Conservation (phyloP, 768 basidiomycete genomes). For the Termitomyces sp. region DNA sequence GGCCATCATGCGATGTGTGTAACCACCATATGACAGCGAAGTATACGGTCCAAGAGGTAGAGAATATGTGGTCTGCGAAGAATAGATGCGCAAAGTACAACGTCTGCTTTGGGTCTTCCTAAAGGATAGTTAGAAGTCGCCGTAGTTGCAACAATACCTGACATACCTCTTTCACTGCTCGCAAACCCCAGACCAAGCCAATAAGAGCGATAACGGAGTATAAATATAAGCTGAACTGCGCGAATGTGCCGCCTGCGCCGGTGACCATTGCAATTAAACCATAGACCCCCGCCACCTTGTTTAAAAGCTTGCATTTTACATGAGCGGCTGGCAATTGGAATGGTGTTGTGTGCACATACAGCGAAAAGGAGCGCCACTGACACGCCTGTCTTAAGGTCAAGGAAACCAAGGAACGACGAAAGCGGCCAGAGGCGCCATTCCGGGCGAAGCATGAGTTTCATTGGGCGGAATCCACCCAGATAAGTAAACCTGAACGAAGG, state of each 20-base stretch:
- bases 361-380: conserved; percentile 86
- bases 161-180: conserved; percentile 79
- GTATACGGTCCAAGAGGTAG: conserved; percentile 87
- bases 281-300: conserved; percentile 98
- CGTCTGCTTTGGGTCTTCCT: conserved; percentile 87
- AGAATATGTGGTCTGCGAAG: conserved; percentile 86
- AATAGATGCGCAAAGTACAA: conserved; percentile 91
- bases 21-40: conserved; percentile 91
- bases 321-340: conserved; percentile 5
- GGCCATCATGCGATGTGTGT: conserved; percentile 89
- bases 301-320: conserved; percentile 59
- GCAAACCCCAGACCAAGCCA: conserved; percentile 82
- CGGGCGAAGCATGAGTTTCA: conserved; percentile 79
- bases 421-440: conserved; percentile 83
- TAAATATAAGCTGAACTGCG: conserved; percentile 88
- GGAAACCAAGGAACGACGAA: conserved; percentile 75
- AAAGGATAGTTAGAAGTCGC: conserved; percentile 16
- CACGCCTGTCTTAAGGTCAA: conserved; percentile 94
- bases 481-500: background rate
- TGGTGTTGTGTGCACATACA: conserved; percentile 37
- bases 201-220: conserved; percentile 85
- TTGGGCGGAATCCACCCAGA: conserved; percentile 19
- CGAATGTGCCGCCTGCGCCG: conserved; percentile 89
- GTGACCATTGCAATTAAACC: conserved; percentile 89
- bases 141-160: conserved; percentile 2